Percentiles rank a stretch among this genome's conserved stretches.
Conservation (phyloP, 2,329 filamentous ascomycete species). For the Zymoseptoria crescenta region DNA sequence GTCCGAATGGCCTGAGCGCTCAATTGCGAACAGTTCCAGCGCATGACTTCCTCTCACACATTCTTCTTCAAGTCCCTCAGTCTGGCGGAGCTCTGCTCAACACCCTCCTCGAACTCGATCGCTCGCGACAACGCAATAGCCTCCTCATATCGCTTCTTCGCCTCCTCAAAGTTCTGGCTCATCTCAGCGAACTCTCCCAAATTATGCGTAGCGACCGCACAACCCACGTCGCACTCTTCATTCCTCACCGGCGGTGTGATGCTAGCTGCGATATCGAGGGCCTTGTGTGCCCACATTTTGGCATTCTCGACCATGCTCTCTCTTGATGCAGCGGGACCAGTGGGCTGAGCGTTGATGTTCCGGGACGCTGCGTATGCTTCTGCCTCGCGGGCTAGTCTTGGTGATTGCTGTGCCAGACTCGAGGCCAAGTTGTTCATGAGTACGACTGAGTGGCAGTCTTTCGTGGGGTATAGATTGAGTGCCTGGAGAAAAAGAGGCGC, state of each 20-base stretch:
- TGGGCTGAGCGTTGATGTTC: conserved; percentile 29
- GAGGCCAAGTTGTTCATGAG: conserved; percentile 81
- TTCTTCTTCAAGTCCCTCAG: conserved; percentile 29
- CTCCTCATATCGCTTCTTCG: conserved; percentile 61
- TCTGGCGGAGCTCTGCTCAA: conserved; percentile 34
- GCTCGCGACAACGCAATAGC: conserved; percentile 52
- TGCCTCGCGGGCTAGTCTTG: conserved; percentile 26
- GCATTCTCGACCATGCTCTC: conserved; percentile 61
- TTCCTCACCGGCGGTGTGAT: conserved; percentile 61
- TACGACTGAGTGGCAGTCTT: conserved; percentile 68
- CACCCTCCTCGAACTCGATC: conserved; percentile 41
- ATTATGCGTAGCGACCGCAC: conserved; percentile 77
- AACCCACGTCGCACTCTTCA: conserved; percentile 75
- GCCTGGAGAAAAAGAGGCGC: conserved; percentile 83
- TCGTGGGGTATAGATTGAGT: conserved; percentile 56
- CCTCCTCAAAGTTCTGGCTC: conserved; percentile 57
- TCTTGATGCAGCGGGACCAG: conserved; percentile 42
- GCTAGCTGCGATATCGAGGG: conserved; percentile 57
- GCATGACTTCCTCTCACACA: not conserved
- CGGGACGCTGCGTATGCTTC: conserved; percentile 26
- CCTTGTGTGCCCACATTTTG: conserved; percentile 70
- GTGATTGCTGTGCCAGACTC: conserved; percentile 60
- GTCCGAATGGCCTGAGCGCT: no score
- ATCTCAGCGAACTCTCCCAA: conserved; percentile 77
- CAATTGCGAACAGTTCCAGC: no score